Base-by-base conservation (phyloP, 2,329 filamentous ascomycete species). In the Alternaria panax region DNA sequence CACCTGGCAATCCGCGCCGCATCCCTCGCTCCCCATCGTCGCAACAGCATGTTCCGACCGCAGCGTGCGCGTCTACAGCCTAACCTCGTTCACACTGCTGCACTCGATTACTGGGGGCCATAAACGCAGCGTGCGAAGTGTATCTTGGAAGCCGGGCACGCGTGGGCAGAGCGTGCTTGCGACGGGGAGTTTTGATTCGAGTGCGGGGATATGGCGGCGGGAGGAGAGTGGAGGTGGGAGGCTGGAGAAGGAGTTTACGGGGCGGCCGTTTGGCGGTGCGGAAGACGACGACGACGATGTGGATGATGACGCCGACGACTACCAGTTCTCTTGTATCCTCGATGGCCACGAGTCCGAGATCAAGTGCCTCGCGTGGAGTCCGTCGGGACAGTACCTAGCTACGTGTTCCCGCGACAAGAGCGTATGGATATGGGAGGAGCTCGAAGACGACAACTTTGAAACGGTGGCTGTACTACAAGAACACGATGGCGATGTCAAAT, bases 401-500 rank as follows among this genome's bases (percentile, higher is more conserved):
- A 97, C 93, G 0, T 97, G 93, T 79, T 91, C 88, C 53, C 86
- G 95, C 48, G 95, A 99, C 77, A 98, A 98, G 81, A 91, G 88
- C 16, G 92, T 98, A 18, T 99, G 95, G 95, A 92, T 99, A 70
- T 99, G 95, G 95, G 95, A 99, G 79, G 95, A 98, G 76, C 86
- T 97, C 54, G 91, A 90, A 16, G 93, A 96, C 55, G 94, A 97
- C 76, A 95, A 98, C 76, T 98, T 93, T 82, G 95, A 99, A 84
- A 98, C 95, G 2, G 89, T 98, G 16, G 95, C 94, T 0, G 94
- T 98, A 53, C 84, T 98, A 72, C 92, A 92, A 79, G 95, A 98
- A 80, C 95, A 99, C 76, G 91, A 93, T 46, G 93, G 92, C 22
- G 95, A 99, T 79, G 93, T 99, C 67, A 99, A 99, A 78, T 92